Evolutionary conservation across 2,329 filamentous ascomycete genomes (phyloP), one percentile per base, ranked within the genome.

Genomic region (Fusarium tanahbumbuense): DNA sequence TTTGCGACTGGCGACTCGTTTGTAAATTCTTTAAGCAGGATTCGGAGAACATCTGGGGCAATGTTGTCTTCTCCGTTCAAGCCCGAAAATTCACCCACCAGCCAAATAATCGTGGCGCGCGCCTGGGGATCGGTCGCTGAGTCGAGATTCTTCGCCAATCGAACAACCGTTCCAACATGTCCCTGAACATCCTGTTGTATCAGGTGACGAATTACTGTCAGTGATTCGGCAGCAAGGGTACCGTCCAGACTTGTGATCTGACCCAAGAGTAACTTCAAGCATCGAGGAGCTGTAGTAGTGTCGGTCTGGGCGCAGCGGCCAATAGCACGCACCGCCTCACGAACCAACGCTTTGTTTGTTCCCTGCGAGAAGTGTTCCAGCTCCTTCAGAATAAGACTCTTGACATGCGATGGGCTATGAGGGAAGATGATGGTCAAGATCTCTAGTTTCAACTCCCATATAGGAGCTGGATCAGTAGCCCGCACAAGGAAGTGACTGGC

Each of bases 81-180:
- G 0, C 93, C 93, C 0, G 95, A 89, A 74, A 97, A 98, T 79
- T 99, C 96, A 47, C 96, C 96, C 0, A 98, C 94, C 1, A 99
- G 88, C 96, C 96, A 99, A 73, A 99, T 92, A 68, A 99, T 98
- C 52, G 93, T 97, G 5, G 96, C 96, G 71, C 96, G 88, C 6
- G 96, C 96, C 65, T 94, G 91, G 2, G 96, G 90, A 66, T 96
- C 94, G 0, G 92, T 93, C 3, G 94, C 93, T 6, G 91, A 92
- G 76, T 98, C 96, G 4, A 99, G 87, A 67, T 97, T 94, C 80
- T 94, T 96, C 8, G 96, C 96, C 50, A 99, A 83, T 48, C 93
- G 88, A 34, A 98, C 89, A 2, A 98, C 94, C 0, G 96, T 99
- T 44, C 91, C 91, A 13, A 89, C 87, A 77, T 99, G 96, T 6